phyloP scores from a whole-genome alignment of 148 eudicot genomes.

The Cornus controversa region DNA sequence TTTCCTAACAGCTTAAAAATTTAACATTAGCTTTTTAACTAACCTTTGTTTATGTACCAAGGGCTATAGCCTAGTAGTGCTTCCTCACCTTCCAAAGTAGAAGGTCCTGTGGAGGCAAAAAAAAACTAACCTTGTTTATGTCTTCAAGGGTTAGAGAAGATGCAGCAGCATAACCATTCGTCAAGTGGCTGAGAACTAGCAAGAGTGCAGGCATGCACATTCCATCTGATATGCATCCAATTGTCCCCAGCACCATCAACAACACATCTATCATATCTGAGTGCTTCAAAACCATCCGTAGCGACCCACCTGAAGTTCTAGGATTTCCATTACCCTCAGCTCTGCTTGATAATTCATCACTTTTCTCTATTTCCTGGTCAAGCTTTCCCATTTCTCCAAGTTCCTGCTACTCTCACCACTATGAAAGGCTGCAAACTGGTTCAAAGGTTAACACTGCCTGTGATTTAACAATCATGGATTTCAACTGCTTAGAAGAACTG shows the following conservation, averaged over 20 bases:
- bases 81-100: no score
- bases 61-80: no score
- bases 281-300: conserved; percentile 7
- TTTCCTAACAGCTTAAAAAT: not conserved
- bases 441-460: not conserved
- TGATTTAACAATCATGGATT: not conserved
- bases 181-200: not conserved
- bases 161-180: conserved; percentile 11
- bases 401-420: not conserved
- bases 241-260: conserved; percentile 9
- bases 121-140: not conserved
- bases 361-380: not conserved
- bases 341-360: not conserved
- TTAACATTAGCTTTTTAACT: not conserved
- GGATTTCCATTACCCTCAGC: not conserved
- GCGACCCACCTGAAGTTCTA: not conserved
- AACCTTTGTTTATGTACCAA: not conserved
- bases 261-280: conserved; percentile 6
- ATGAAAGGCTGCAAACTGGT: not conserved
- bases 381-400: not conserved
- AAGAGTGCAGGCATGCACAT: conserved; percentile 4
- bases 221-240: conserved; percentile 9
- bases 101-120: no score
- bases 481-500: not conserved
- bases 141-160: not conserved